Evolutionary conservation across 208 protist genomes (phyloP), one percentile per base, ranked within the genome.

Genomic region (Trypanosoma cruzi): DNA sequence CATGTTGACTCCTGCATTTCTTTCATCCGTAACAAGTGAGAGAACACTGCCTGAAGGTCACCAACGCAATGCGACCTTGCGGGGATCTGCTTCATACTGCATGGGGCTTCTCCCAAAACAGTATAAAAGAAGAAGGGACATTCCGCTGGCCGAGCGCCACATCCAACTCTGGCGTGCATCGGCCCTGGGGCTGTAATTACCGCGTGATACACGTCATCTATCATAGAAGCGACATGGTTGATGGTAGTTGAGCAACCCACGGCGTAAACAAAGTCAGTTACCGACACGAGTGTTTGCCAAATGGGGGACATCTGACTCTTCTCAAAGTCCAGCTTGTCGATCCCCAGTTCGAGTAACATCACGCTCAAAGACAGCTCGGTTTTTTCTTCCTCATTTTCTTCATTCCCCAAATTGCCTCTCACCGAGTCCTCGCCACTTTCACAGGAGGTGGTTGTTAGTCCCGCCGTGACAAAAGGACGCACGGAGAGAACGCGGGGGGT

Each of bases 261-360:
- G 40, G 57, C 56, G 48, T 69, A 69, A 13, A 75, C 63, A 75
- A 75, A 68, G 34, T 75, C 63, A 18, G 69, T 63, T 6, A 75
- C 61, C 13, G 61, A 50, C 20, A 75, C 31, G 29, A 75, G 54
- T 31, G 70, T 46, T 50, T 37, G 44, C 70, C 70, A 75, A 29
- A 75, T 55, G 13, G 61, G 48, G 8, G 63, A 69, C 6, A 14
- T 26, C 32, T 54, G 22, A n/a, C 22, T 36, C 18, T 40, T n/a
- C n/a, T 36, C 28, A 4, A 32, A 24, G 6, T 20, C 26, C 29
- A 26, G n/a, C 32, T 58, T 29, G 0, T 37, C 11, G 32, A 75
- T 18, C 16, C 52, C 46, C 8, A 49, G 29, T 20, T 58, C 54
- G 1, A 75, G 20, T 32, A 75, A 28, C 53, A 75, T 37, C 37